phyloP scores from a whole-genome alignment of 73 alveolate species.

The Stentor roeselii region DNA sequence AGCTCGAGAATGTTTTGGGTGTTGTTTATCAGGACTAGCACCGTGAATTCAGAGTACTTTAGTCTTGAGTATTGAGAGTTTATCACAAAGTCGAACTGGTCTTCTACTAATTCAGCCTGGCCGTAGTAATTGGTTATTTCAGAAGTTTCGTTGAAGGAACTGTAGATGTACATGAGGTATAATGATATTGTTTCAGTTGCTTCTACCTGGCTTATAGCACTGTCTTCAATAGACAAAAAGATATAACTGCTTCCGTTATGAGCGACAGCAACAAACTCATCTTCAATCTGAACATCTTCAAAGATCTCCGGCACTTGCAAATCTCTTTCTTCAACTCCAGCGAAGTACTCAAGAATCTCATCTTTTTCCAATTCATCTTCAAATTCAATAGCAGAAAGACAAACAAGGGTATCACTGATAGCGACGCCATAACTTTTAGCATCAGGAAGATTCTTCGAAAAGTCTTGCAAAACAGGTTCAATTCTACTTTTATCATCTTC shows the following conservation, averaged over 20 bases:
- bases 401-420: not conserved
- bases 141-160: not conserved
- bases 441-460: not conserved
- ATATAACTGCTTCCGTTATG: not conserved
- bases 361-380: not conserved
- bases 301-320: slow-evolving; percentile 11
- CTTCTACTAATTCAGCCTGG: not conserved
- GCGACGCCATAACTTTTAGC: slow-evolving; percentile 12
- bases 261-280: not conserved
- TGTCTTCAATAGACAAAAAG: not conserved
- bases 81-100: not conserved
- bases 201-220: not conserved
- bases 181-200: not conserved
- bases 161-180: not conserved
- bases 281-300: not conserved
- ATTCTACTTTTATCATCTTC: slow-evolving; percentile 3
- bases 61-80: not conserved
- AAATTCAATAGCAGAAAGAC: not conserved
- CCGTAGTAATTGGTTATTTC: not conserved
- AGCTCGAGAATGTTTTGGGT: not conserved
- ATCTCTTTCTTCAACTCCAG: not conserved
- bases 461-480: not conserved
- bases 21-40: not conserved
- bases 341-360: not conserved
- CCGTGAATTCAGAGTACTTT: not conserved